A percentile compares a stretch with the other conserved stretches of the same genome.
phyloP scores from a whole-genome alignment of 257 asterid genomes.

The Rehmannia glutinosa region DNA sequence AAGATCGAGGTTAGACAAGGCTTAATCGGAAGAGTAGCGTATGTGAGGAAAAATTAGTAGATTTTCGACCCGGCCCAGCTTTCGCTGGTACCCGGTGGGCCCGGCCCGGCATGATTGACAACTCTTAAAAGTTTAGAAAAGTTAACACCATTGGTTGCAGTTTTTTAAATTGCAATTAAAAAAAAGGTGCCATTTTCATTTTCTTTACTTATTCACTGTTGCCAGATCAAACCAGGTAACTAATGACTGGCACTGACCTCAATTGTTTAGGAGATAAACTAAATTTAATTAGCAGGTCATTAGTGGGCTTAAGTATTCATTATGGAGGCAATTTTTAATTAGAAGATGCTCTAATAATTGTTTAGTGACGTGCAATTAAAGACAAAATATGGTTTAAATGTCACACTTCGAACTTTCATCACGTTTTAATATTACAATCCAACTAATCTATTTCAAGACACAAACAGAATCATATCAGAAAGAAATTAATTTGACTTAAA shows the following conservation, averaged over 20 bases:
- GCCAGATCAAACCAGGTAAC: conserved; percentile 28
- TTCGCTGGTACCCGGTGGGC: too few species aligned
- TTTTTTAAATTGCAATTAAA: too few species aligned
- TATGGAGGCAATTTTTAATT: conserved; percentile 27
- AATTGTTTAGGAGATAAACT: too few species aligned
- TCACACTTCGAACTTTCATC: conserved; percentile 16
- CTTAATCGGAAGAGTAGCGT: too few species aligned
- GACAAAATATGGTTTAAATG: conserved; percentile 36
- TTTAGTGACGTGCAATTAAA: conserved; percentile 24
- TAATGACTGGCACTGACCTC: too few species aligned
- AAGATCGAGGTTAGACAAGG: too few species aligned
- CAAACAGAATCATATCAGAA: conserved; percentile 10
- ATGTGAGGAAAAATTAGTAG: too few species aligned
- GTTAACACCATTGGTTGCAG: too few species aligned
- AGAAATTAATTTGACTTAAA: neutral
- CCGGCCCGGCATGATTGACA: too few species aligned
- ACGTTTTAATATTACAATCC: conserved; percentile 10
- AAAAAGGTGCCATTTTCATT: too few species aligned
- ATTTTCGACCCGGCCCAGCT: too few species aligned
- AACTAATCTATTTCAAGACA: conserved; percentile 3
- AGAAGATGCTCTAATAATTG: conserved; percentile 37
- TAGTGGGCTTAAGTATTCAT: conserved; percentile 33
- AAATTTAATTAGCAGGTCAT: conserved; percentile 21
- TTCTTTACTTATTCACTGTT: conserved; percentile 14
- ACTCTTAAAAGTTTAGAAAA: too few species aligned